These are phyloP conservation scores for Eimeria praecox DNA, from an alignment of 169 alveolate genomes.

Conservation along the genomic window DNA sequence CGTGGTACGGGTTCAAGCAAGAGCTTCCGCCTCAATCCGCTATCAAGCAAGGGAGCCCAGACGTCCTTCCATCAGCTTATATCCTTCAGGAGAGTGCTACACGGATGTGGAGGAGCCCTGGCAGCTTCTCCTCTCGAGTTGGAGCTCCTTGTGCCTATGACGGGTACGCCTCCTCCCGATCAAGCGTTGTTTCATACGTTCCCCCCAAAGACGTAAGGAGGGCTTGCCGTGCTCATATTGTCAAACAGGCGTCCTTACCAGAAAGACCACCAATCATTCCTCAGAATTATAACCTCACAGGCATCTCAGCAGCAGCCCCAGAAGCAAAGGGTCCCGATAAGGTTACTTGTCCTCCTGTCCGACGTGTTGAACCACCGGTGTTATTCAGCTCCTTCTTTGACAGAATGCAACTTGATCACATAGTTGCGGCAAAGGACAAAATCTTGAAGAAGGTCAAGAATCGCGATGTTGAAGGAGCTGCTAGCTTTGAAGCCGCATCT, in stretches of 20 bases:
- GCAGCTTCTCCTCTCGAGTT: not conserved
- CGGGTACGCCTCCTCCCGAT: slow-evolving; percentile 32
- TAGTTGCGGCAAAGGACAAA: slow-evolving; percentile 65
- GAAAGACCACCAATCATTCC: slow-evolving; percentile 43
- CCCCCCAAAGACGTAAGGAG: slow-evolving; percentile 53
- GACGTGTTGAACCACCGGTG: slow-evolving; percentile 59
- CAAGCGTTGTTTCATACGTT: slow-evolving; percentile 23
- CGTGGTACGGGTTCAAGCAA: slow-evolving; percentile 58
- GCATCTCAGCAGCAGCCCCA: not conserved
- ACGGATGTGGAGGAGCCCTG: slow-evolving; percentile 28
- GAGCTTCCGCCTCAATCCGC: slow-evolving; percentile 50
- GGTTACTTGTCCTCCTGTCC: slow-evolving; percentile 33
- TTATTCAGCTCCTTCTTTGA: slow-evolving; percentile 63
- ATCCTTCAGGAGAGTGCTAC: slow-evolving; percentile 30
- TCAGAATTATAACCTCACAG: slow-evolving; percentile 16
- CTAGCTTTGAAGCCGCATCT: slow-evolving; percentile 11
- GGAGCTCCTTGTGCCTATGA: slow-evolving; percentile 18
- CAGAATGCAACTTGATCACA: slow-evolving; percentile 67
- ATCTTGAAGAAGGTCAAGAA: slow-evolving; percentile 39
- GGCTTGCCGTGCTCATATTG: slow-evolving; percentile 66
- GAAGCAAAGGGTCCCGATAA: slow-evolving; percentile 18
- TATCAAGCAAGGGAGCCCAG: slow-evolving; percentile 33
- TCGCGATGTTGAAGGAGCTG: slow-evolving; percentile 27
- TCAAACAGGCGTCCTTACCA: slow-evolving; percentile 48
- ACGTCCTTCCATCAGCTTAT: slow-evolving; percentile 11